Conservation (phyloP, 305 asterid species). For the Caryopteris hybrid region DNA sequence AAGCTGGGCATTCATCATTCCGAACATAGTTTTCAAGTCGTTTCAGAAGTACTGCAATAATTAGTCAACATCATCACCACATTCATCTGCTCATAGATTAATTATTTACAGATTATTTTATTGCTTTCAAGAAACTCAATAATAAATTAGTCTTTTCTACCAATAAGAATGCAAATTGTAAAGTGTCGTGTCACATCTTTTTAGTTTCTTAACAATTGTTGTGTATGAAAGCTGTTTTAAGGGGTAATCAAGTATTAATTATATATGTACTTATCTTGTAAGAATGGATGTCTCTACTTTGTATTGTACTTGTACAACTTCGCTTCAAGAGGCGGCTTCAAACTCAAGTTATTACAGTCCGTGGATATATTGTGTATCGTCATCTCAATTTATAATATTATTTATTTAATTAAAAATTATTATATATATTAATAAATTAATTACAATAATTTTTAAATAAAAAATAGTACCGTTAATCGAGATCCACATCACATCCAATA, state of each 20-base stretch:
- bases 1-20: conserved; percentile 27
- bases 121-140: conserved; percentile 5
- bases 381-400: no score
- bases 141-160: neutral
- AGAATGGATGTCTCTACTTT: no score
- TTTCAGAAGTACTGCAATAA: conserved; percentile 15
- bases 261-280: neutral
- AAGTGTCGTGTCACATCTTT: neutral
- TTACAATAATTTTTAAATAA: no score
- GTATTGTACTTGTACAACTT: no score
- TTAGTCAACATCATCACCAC: conserved; percentile 25
- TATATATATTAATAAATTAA: no score
- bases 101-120: neutral
- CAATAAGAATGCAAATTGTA: no score
- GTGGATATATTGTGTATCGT: no score
- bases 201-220: neutral
- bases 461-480: no score
- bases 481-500: no score
- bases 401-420: no score
- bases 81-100: conserved; percentile 13
- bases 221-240: neutral
- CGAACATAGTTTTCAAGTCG: conserved; percentile 21
- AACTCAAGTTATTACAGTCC: no score
- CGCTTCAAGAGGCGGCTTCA: no score
- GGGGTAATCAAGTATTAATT: conserved; percentile 3